Base-by-base conservation (phyloP, 306 rosid species). In the Abrus pulchellus region DNA sequence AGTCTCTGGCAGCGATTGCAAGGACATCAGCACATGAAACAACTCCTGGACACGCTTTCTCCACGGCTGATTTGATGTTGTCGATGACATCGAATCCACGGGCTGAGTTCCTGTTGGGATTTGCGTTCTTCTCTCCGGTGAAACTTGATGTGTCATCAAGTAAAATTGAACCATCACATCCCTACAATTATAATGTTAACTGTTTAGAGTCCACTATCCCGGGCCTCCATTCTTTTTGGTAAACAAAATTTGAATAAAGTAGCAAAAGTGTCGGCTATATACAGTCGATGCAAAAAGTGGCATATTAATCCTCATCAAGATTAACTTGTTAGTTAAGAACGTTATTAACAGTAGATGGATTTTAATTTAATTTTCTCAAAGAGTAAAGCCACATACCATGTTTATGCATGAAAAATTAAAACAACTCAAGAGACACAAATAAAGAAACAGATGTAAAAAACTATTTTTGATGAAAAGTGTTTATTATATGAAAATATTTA, bases 1-100 rank as follows among this genome's bases (percentile, higher is more conserved):
- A 94, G 72, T 94, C 97, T 67, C 90, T 81, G 27, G 97, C 89
- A 0, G 95, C 29, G 57, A 94, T 82, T 41, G 99, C 91, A 5
- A 94, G 88, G 60, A 93, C 87, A 59, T 94, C 99, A 14, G 99
- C 97, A 28, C 99, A 94, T 1, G 99, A 94, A 45, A 91, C 95
- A 27, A 93, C 89, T 10, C 88, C 95, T 0, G 99, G 99, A 68
- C 97, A 94, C 54, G 12, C 95, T 0, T 71, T 80, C 79, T 94
- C 99, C 3, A 93, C 99, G 0, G 95, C 95, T 0, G 95, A 72
- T 69, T 94, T 94, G 61, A 94, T 90, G 77, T 67, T 85, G 72
- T 94, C 99, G 6, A 94, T 63, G 4, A 94, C 95, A 0, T 93
- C 85, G 45, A 84, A 94, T 29, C 99, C 99, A 1, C 99, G 89